phyloP scores from a whole-genome alignment of 2,329 filamentous ascomycete species.

The Monosporascus sp. region DNA sequence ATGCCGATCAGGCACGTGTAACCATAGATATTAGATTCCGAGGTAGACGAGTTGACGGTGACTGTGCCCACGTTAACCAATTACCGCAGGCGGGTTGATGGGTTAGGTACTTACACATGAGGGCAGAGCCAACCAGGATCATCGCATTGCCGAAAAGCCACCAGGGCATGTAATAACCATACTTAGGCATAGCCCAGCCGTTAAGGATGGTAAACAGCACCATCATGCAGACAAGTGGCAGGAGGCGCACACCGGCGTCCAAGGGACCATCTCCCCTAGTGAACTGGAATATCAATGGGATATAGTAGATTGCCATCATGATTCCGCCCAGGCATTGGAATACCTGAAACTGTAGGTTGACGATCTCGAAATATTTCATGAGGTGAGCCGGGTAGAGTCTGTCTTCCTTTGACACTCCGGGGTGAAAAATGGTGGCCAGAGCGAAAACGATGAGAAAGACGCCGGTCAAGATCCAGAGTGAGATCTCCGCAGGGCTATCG shows the following conservation, averaged over 20 bases:
- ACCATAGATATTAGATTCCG: constrained; percentile 26
- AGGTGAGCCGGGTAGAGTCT: constrained; percentile 38
- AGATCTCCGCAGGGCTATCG: too few relatives aligned
- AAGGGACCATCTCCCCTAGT: constrained; percentile 33
- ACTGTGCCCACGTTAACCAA: constrained; percentile 5
- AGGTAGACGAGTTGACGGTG: constrained; percentile 22
- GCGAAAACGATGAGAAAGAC: too few relatives aligned
- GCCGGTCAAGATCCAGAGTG: too few relatives aligned
- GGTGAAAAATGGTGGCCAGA: constrained; percentile 26
- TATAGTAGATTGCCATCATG: constrained; percentile 33
- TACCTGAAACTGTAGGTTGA: constrained; percentile 13
- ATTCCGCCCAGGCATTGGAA: constrained; percentile 14
- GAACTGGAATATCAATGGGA: constrained; percentile 46
- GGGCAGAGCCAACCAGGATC: constrained; percentile 25
- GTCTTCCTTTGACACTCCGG: constrained; percentile 31
- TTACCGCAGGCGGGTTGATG: background rate
- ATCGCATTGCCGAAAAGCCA: constrained; percentile 31
- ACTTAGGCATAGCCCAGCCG: constrained; percentile 29
- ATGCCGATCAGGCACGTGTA: constrained; percentile 34
- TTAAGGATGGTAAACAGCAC: constrained; percentile 31
- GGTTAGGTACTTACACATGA: constrained; percentile 23
- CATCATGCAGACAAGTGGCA: constrained; percentile 34
- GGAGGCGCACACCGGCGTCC: constrained; percentile 30
- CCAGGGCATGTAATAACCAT: constrained; percentile 33
- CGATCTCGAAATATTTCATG: constrained; percentile 17